A percentile compares a stretch with the other conserved stretches of the same genome.
phyloP scores from a whole-genome alignment of 2,329 filamentous ascomycete genomes.

The Aspergillus pseudonomiae region DNA sequence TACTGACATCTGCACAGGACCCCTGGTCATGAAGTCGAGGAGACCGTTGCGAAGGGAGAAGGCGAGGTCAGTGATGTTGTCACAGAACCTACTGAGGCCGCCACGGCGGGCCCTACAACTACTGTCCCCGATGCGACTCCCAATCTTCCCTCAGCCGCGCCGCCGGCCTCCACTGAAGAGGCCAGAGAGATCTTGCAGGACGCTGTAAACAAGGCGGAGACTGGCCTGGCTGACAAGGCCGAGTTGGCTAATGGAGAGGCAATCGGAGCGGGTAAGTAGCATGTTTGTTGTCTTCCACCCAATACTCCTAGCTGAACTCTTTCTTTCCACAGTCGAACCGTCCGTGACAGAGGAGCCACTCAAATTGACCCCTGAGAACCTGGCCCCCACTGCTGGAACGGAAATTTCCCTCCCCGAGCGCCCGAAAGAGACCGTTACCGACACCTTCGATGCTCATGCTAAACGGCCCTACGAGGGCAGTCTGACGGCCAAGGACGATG shows the following conservation, averaged over 20 bases:
- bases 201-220: slow-evolving; percentile 14
- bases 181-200: slow-evolving; percentile 8
- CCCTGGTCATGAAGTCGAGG: slow-evolving; percentile 26
- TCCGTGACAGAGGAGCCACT: slow-evolving; percentile 8
- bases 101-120: slow-evolving; percentile 20
- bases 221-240: slow-evolving; percentile 6
- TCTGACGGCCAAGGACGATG: slow-evolving; percentile 33
- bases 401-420: slow-evolving; percentile 23
- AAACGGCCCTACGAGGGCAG: slow-evolving; percentile 43
- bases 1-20: slow-evolving; percentile 18
- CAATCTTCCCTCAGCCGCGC: slow-evolving; percentile 13
- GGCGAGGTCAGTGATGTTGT: slow-evolving; percentile 22
- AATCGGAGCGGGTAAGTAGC: background rate
- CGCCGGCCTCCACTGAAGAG: slow-evolving; percentile 12
- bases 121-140: slow-evolving; percentile 24
- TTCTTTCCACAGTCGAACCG: background rate
- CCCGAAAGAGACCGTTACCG: slow-evolving; percentile 20
- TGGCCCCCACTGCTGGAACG: slow-evolving; percentile 13
- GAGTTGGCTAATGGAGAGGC: slow-evolving; percentile 1
- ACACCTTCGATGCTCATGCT: slow-evolving; percentile 27
- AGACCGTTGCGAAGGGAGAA: slow-evolving; percentile 24
- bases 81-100: slow-evolving; percentile 16
- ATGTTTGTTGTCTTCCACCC: background rate
- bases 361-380: slow-evolving; percentile 11
- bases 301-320: background rate